Evolutionary conservation across 1,139 yeast species (phyloP), one percentile per base, ranked within the genome.

Genomic region (Taiozyma sp.): DNA sequence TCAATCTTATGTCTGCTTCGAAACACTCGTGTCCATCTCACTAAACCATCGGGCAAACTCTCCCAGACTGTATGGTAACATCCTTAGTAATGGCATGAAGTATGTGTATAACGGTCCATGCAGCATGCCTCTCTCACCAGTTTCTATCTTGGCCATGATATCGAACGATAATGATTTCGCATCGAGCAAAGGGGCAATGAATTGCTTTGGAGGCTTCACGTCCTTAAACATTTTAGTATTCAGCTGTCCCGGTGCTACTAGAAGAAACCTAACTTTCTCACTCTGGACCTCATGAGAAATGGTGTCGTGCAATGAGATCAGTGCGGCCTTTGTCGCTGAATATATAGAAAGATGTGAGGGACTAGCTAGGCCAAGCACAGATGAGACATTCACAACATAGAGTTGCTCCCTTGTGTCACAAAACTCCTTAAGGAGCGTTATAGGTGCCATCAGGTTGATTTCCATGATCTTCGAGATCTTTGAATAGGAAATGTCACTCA

Each of bases 241-340:
- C 44, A 86, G 63, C 62, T 86, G 95, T 0, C 95, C 95, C 0
- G 91, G 85, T 1, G 78, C 61, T 1, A 83, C 82, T 14, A 84
- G 65, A 19, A 83, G 68, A 14, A 78, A 65, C 19, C 80, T 62
- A 4, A 79, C 66, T 35, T 68, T 54, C 1, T 62, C 60, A 11
- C 57, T 56, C 1, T 57, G 55, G 16, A 75, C 51, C 59, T 86
- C 95, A 51, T 74, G 76, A 1, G 76, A 63, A 44, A 83, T 61
- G 0, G 86, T 76, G 54, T 85, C 88, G 56, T 83, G 85, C 3
- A 81, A 62, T 56, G 82, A 80, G 7, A 77, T 72, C 21, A 78
- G 57, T 0, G 88, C 81, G 0, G 88, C 82, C 62, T 87, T 87
- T 13, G 88, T 72, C 0, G 86, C 83, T 0, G 88, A 76, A 62